phyloP scores from a whole-genome alignment of 1,139 yeast species.

The Kodamaea sp. region DNA sequence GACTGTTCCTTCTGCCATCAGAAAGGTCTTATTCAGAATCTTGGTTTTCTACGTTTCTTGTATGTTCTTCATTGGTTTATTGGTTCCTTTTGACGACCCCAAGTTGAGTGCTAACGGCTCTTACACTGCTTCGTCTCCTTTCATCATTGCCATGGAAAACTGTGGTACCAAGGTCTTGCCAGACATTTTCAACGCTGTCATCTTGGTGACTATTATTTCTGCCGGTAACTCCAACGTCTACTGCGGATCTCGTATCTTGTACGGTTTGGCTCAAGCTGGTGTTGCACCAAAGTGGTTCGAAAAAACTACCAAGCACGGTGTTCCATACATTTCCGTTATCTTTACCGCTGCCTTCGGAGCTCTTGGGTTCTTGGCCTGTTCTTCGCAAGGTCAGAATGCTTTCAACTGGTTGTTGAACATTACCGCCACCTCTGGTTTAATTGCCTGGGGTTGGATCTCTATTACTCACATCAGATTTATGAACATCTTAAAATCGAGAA shows the following conservation, averaged over 20 bases:
- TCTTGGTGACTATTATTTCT: conserved; percentile 65
- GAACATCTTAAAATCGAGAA: conserved; percentile 55
- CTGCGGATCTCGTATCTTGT: conserved; percentile 73
- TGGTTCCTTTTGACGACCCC: conserved; percentile 78
- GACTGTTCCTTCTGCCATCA: conserved; percentile 82
- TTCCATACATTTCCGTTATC: conserved; percentile 62
- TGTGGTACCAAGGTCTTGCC: conserved; percentile 72
- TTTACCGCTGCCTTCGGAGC: conserved; percentile 63
- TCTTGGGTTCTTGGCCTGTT: conserved; percentile 65
- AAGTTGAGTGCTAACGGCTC: conserved; percentile 23
- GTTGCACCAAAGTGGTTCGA: conserved; percentile 61
- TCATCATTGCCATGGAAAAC: conserved; percentile 59
- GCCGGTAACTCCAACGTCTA: conserved; percentile 85
- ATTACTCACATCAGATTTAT: conserved; percentile 68
- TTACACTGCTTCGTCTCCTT: conserved; percentile 52
- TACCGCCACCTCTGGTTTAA: conserved; percentile 73
- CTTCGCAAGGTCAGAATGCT: conserved; percentile 63
- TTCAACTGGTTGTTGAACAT: conserved; percentile 85
- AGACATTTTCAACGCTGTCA: conserved; percentile 74
- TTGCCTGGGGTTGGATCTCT: conserved; percentile 72
- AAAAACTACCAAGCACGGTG: conserved; percentile 60
- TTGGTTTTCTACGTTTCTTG: conserved; percentile 78
- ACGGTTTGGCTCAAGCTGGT: conserved; percentile 61
- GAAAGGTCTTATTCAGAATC: conserved; percentile 80
- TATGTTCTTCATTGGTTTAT: conserved; percentile 76